Evolutionary conservation across 2,329 filamentous ascomycete species (phyloP), one percentile per base, ranked within the genome.

Genomic region (Ophiostoma fasciatum): DNA sequence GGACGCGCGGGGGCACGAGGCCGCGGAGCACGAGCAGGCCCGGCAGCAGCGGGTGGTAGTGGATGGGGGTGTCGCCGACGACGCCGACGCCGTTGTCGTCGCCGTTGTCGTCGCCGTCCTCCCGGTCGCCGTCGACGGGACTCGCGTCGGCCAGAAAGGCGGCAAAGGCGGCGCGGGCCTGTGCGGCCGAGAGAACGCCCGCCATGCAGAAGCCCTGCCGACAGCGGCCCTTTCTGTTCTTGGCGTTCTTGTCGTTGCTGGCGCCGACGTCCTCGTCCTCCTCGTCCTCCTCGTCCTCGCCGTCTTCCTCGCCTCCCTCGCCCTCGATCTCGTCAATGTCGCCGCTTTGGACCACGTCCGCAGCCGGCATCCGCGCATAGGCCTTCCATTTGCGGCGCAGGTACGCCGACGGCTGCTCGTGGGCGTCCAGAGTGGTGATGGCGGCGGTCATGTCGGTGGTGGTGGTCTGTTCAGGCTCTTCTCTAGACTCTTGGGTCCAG

Each of bases 1-100:
- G 90, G 12, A 82, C 63, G 6, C 60, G 49, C 13, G 71, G 66
- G 5, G 85, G 78, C 9, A 96, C 59, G 8, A 96, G 62, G 19
- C 69, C 68, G 11, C 87, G 87, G 3, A 87, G 60, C 35, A 96
- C 69, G 38, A 81, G 66, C 9, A 98, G 72, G 42, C 88, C 88
- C 55, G 81, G 80, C 32, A 88, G 58, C 20, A 76, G 52, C 2
- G 68, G 62, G 45, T 82, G 72, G 46, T 73, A 70, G 46, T 79
- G 76, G n/a, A 79, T 58, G 6, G 63, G 59, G 12, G 51, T 58
- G 28, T 56, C 52, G 11, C 14, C 1, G 26, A 13, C 2, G 4
- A 26, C 13, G 14, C 12, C 12, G 12, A 19, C 10, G 12, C 31
- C n/a, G 9, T 4, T 17, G 27, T 30, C 14, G 15, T 31, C 26